Conservation (phyloP, 768 basidiomycete genomes). For the Russula brevipes region DNA sequence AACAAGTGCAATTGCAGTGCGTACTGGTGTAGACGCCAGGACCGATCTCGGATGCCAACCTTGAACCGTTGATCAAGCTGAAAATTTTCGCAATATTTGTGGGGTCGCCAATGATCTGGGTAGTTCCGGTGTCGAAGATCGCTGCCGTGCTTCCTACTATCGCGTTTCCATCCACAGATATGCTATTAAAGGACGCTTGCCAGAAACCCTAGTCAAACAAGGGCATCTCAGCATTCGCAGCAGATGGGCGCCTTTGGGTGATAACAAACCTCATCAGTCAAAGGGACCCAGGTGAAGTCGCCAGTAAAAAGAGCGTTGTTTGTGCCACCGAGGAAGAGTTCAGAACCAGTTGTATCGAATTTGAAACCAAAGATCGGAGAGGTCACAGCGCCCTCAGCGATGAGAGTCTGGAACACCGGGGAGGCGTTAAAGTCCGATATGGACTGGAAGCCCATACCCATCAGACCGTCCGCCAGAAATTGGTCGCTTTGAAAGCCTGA, state of each 20-base stretch:
- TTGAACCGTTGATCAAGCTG: not conserved
- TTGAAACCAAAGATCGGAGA: constrained; percentile 46
- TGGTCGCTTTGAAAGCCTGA: constrained; percentile 27
- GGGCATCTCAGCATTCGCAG: too few relatives aligned
- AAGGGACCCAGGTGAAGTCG: constrained; percentile 12
- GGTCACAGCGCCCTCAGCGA: constrained; percentile 34
- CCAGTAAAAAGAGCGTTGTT: constrained; percentile 17
- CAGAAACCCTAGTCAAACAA: constrained; percentile 3
- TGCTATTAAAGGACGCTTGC: constrained; percentile 26
- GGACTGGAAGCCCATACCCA: constrained; percentile 37
- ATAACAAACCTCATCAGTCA: not conserved
- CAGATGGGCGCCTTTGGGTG: too few relatives aligned
- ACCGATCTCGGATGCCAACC: not conserved
- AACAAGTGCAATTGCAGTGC: not conserved
- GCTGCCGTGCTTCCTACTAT: constrained; percentile 11
- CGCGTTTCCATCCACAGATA: constrained; percentile 25
- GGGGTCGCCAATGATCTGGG: constrained; percentile 28
- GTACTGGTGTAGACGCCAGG: not conserved
- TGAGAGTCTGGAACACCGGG: constrained; percentile 39
- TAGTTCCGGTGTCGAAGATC: constrained; percentile 34
- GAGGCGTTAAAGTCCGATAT: constrained; percentile 27
- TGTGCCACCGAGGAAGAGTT: constrained; percentile 28
- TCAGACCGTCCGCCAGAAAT: constrained; percentile 38
- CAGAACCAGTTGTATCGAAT: constrained; percentile 40
- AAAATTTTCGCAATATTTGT: not conserved